Percentiles rank a stretch among this genome's conserved stretches.
Conservation (phyloP, 2,329 filamentous ascomycete genomes). For the Trichoderma breve region DNA sequence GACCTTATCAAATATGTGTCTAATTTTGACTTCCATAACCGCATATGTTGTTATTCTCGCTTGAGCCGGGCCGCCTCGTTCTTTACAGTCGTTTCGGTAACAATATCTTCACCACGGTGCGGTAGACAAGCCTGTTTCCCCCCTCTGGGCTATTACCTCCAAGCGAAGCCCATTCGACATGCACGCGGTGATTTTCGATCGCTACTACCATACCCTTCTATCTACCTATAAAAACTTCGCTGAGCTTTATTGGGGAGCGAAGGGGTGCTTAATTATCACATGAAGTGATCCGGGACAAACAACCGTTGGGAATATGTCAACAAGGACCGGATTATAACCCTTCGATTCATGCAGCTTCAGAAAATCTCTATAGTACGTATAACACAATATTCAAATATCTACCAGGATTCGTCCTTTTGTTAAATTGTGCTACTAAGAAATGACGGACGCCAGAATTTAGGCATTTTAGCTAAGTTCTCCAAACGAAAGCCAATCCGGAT, state of each 20-base stretch:
- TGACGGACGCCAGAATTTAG: neutral
- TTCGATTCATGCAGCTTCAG: neutral
- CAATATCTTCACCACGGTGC: neutral
- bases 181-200: too few relatives aligned
- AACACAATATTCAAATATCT: neutral
- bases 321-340: neutral
- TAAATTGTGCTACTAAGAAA: neutral
- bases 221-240: neutral
- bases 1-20: neutral
- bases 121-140: too few relatives aligned
- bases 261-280: neutral
- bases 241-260: neutral
- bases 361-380: neutral
- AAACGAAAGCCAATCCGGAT: neutral
- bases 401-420: neutral
- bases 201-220: neutral
- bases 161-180: too few relatives aligned
- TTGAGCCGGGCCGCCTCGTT: neutral
- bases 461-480: neutral
- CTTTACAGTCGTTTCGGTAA: neutral
- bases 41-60: neutral
- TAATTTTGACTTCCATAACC: too few relatives aligned
- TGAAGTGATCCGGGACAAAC: neutral
- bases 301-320: neutral
- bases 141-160: too few relatives aligned